Evolutionary conservation across 345 rosid species (phyloP), one percentile per base, ranked within the genome.

Genomic region (Litchi chinensis): DNA sequence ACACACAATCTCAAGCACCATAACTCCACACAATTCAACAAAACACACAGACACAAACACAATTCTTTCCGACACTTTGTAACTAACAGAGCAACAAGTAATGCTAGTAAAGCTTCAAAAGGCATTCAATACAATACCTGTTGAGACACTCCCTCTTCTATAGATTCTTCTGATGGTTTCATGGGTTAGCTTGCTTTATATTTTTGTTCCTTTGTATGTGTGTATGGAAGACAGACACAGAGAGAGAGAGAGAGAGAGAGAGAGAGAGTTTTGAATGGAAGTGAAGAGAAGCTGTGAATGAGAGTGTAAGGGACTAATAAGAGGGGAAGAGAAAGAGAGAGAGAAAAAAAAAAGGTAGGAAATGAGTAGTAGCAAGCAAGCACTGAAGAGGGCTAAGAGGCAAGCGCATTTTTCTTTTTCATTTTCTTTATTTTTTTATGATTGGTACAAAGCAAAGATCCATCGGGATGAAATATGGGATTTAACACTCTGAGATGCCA

Each of bases 121-220:
- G 9, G 48, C 57, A 64, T 54, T 59, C 62, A 64, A 76, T 70
- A 73, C 72, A 70, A 32, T 82, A 89, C 96, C 96, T 90, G 87
- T 8, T 71, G 88, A 84, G 88, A 73, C 19, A 83, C 60, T 73
- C 92, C 92, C 57, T 81, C 86, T 80, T 91, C 94, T 67, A 81
- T 63, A 64, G 65, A 71, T 62, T 79, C 83, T 40, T 78, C 86
- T 59, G 91, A 79, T 48, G 85, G 88, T 87, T 76, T 83, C 94
- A 89, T 91, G 85, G 80, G 80, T 79, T 74, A 54, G 26, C 9
- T 72, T 16, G 15, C 37, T 15, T 50, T 26, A 54, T 54, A 54
- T 48, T 28, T 16, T 54, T 54, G 59, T 54, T 7, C 11, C n/a
- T 62, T 62, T 74, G 24, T 43, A 15, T 13, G 83, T 73, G 81